Base-by-base conservation (phyloP, 2,329 filamentous ascomycete genomes). In the Aspergillus niger region DNA sequence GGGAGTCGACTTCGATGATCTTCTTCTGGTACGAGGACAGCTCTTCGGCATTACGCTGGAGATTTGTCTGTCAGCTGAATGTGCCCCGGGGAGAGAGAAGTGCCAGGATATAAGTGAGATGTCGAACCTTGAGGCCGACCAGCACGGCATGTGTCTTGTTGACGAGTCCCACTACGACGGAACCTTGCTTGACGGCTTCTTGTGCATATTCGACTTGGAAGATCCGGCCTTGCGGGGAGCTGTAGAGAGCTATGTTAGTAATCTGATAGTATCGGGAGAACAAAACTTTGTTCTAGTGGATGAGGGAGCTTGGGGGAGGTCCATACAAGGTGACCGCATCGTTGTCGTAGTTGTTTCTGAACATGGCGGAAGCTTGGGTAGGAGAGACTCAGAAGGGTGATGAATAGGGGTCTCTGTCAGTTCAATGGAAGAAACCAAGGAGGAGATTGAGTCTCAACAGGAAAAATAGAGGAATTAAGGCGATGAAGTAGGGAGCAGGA, bases 261-360 rank as follows among this genome's bases (percentile, higher is more conserved):
- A 59, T 69, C 62, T 52, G 48, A 17, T 4, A 10, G 20, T 8
- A 13, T 15, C 4, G 55, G 51, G 58, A 58, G 13, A 11, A 15
- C 32, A 36, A 13, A 36, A 61, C 58, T 63, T 67, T 32, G 28
- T 58, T 28, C 52, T 56, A 56, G 44, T 57, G 39, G 53, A 61
- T 60, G 48, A 62, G 66, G 61, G 61, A 41, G 75, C 81, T 89
- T 81, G 41, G 57, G 50, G 57, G 56, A 63, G 41, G n/a, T 66
- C 38, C 72, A 68, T 85, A 97, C 92, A 98, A 99, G 82, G 95
- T 99, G 82, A 98, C 93, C 66, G 94, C 96, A 81, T 99, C 95
- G 88, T 99, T 99, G 84, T 99, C 95, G 86, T 99, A 99, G 82
- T 98, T 98, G 86, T 99, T 99, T 82, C 95, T 88, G 83, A 99